Base-by-base conservation (phyloP, 2,329 filamentous ascomycete genomes). In the Calonectria pseudoreteaudii region DNA sequence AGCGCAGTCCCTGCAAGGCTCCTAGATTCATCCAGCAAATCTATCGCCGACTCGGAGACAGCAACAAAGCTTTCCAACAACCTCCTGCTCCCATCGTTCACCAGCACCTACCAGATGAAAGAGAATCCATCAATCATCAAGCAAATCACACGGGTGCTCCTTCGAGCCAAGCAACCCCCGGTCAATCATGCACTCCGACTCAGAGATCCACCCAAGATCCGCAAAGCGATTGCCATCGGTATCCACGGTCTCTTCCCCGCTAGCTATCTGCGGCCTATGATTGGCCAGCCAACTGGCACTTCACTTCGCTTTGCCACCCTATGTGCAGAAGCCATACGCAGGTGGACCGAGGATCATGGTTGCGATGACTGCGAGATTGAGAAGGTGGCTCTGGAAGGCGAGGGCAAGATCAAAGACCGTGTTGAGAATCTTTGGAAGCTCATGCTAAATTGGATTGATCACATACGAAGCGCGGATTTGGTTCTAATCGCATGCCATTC, bases 361-460 rank as follows among this genome's bases (percentile, higher is more conserved):
- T 95, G 93, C 74, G 86, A 89, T 2, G 94, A 95, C 75, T 92
- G 91, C 74, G 94, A 97, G 78, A 95, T 99, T 70, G 95, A 98
- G 81, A 98, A 97, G 82, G 94, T 98, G 18, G 95, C 96, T 0
- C 89, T 99, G 0, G 97, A 99, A 85, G 96, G 96, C 28, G 97
- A 99, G 85, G 97, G 97, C 30, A 95, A 94, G 82, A 97, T 99
- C 60, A 91, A 91, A 3, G 96, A 98, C 75, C 91, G 97, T 9
- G 95, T 98, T 1, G 94, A 97, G 74, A 94, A 97, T 49, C 86
- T 99, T 9, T 99, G 97, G 97, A 98, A 96, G 84, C 88, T 98
- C 13, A 88, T 99, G 70, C 88, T 98, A 34, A 98, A 98, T 83
- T 98, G 95, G 95, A 94, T 98, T 76, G 95, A 98, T 47, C 93